Evolutionary conservation across 495 filamentous ascomycete species (phyloP).

Genomic region (Neurospora sp.): DNA sequence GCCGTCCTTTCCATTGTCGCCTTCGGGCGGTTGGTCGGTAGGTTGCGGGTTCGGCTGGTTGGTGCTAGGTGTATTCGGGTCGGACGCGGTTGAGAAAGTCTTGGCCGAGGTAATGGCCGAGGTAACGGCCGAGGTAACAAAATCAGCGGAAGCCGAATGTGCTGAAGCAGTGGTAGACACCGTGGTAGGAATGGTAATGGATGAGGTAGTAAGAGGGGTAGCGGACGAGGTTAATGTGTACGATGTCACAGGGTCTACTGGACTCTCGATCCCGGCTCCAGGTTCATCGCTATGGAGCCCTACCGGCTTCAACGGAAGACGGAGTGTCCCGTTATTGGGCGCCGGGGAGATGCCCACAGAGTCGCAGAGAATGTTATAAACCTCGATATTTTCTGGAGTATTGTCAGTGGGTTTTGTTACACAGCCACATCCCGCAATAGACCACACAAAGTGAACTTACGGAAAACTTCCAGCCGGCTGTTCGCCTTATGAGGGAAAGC

Average conservation of each 20-base stretch:
- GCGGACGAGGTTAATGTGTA: conserved; percentile 3
- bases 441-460: conserved; percentile 41
- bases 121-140: not conserved
- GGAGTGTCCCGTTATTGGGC: conserved; percentile 81
- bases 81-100: not conserved
- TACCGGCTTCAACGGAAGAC: conserved; percentile 60
- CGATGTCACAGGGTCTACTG: conserved; percentile 22
- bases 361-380: conserved; percentile 92
- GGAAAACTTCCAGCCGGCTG: conserved; percentile 71
- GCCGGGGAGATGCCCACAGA: conserved; percentile 57
- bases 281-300: conserved; percentile 47
- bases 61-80: not conserved
- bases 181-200: not conserved
- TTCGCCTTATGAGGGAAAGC: conserved; percentile 78
- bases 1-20: not conserved
- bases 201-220: not conserved
- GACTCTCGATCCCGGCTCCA: conserved; percentile 18
- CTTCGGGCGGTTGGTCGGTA: conserved; percentile 7
- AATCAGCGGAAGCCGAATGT: conserved; percentile 3
- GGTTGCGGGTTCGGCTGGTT: conserved; percentile 13
- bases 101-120: not conserved
- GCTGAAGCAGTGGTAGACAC: not conserved
- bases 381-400: conserved; percentile 75
- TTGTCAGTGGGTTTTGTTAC: conserved; percentile 11
- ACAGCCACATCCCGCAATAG: not conserved